Percentiles rank a stretch among this genome's conserved stretches.
phyloP scores from a whole-genome alignment of 129 eudicot genomes.

The Artemisia annua region DNA sequence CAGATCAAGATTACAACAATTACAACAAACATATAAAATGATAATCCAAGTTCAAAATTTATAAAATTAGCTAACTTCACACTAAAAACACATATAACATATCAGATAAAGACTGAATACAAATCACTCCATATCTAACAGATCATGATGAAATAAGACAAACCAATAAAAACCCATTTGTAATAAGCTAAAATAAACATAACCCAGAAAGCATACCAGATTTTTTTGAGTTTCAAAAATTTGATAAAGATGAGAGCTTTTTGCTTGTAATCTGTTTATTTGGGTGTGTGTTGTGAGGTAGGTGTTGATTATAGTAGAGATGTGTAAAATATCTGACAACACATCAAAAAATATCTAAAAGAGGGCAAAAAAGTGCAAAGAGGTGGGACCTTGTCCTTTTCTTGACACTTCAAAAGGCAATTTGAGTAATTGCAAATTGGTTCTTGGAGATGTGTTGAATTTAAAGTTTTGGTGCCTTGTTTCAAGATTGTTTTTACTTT shows the following conservation, averaged over 20 bases:
- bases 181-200: slow-evolving; percentile 20
- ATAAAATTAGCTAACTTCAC: slow-evolving; percentile 2
- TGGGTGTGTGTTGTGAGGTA: slow-evolving; percentile 42
- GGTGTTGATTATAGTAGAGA: slow-evolving; percentile 31
- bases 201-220: slow-evolving; percentile 40
- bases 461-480: background rate
- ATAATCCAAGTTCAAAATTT: slow-evolving; percentile 15
- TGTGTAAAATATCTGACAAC: slow-evolving; percentile 40
- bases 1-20: slow-evolving; percentile 14
- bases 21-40: background rate
- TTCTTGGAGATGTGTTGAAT: slow-evolving; percentile 3
- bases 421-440: slow-evolving; percentile 14
- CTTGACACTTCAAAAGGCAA: slow-evolving; percentile 38
- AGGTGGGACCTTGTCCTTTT: slow-evolving; percentile 76
- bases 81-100: background rate
- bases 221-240: slow-evolving; percentile 23
- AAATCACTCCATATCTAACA: slow-evolving; percentile 16
- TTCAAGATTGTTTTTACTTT: background rate
- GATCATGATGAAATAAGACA: slow-evolving; percentile 24
- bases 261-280: slow-evolving; percentile 22
- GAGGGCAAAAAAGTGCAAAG: slow-evolving; percentile 32
- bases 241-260: slow-evolving; percentile 28
- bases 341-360: slow-evolving; percentile 33
- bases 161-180: slow-evolving; percentile 29
- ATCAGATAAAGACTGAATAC: slow-evolving; percentile 11